Evolutionary conservation across 2,329 filamentous ascomycete species (phyloP), one percentile per base, ranked within the genome.

Genomic region (Arachnomyces sp.): DNA sequence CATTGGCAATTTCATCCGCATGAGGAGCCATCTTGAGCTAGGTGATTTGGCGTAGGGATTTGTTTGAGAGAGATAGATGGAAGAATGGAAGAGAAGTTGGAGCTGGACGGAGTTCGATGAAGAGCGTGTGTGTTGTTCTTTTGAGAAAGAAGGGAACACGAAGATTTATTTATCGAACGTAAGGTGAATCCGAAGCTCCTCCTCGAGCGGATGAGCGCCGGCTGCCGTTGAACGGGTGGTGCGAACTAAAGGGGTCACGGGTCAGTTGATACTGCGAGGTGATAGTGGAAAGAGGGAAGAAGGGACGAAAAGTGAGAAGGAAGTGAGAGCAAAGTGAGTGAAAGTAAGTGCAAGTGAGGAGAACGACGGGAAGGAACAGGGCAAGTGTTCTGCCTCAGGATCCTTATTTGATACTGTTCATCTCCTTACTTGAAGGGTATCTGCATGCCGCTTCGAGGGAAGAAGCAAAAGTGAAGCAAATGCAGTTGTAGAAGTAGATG

Each of bases 191-290:
- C 69, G 74, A 81, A 81, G 84, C 77, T 72, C 82, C 80, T 72
- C 86, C 88, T 67, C 82, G 79, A 67, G 84, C 80, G 72, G 86
- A 81, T 78, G 86, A 86, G 77, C 87, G 89, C 78, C 86, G 87
- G 84, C 79, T 83, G 81, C 84, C 83, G 77, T 90, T 89, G 81
- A 88, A 94, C 76, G 88, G 85, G 79, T 94, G 84, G 73, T 95
- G 88, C 69, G 81, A 77, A 66, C 89, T 94, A 64, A 31, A 45
- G 42, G 40, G 39, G 13, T 40, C 4, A 33, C 13, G 28, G 38
- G 49, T 65, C 48, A 62, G 56, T 36, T 35, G 46, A 45, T 38
- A 33, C 53, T 43, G 41, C 43, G 36, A 18, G 33, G 28, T 38
- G 38, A 38, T 40, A 36, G 36, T 39, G 33, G n/a, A 28, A 39